Evolutionary conservation across 2,329 filamentous ascomycete species (phyloP), one percentile per base, ranked within the genome.

Genomic region (Alternaria dauci): DNA sequence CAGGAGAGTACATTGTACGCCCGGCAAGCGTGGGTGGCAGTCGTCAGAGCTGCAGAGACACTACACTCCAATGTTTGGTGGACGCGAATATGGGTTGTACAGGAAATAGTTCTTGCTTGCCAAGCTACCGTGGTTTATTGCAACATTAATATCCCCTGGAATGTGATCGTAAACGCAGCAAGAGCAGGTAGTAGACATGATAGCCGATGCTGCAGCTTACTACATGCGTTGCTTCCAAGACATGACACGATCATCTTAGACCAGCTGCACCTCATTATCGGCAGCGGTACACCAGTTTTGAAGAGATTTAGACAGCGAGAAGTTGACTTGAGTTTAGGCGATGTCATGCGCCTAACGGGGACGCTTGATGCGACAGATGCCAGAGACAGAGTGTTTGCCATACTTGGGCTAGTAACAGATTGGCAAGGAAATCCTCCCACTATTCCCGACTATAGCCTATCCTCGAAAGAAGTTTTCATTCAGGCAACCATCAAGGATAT

Each of bases 31-130:
- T 58, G 56, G 56, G n/a, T 25, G 1, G 18, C 42, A n/a, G 41
- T 54, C 12, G 16, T 54, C 16, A 34, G 51, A 18, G 56, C 50
- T 28, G 39, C 52, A 34, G 16, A 48, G 12, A 53, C 56, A 1
- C 18, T 47, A 26, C 30, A 25, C 7, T 41, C 25, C 6, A 38
- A 47, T 16, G 34, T 42, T 34, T 58, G 42, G 61, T 64, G 61
- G 63, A 58, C 51, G 25, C 55, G 63, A 2, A 64, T 65, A n/a
- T 66, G 61, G 63, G 63, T 66, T 14, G 43, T 66, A 23, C 63
- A 66, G 44, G 63, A 66, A 36, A 59, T 61, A 5, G 59, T 66
- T 23, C 58, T 66, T 18, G 53, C 63, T 38, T 54, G 34, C 8
- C 63, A 63, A 20, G 63, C 54, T 6, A 66, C 54, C 0, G 53